Conservation (phyloP, 768 basidiomycete genomes). For the Termitomyces sp. region DNA sequence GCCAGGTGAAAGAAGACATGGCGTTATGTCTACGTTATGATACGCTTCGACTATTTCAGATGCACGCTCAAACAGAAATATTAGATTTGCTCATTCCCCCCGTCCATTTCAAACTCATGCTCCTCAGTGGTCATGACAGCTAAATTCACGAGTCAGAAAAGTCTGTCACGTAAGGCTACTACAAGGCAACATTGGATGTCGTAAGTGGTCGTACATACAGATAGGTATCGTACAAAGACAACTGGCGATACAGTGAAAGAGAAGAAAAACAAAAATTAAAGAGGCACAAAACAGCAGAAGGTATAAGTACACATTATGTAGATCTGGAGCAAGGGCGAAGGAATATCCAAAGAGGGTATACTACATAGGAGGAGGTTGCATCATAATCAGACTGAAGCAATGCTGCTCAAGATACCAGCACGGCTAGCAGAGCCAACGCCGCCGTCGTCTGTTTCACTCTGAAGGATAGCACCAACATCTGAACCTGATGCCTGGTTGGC, state of each 20-base stretch:
- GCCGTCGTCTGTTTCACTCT: conserved; percentile 40
- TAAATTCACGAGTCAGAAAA: background rate
- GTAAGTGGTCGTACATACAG: background rate
- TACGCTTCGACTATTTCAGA: background rate
- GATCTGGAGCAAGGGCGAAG: background rate
- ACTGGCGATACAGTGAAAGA: background rate
- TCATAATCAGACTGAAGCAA: conserved; percentile 41
- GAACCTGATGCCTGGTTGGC: conserved; percentile 28
- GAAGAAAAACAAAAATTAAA: background rate
- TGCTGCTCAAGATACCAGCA: conserved; percentile 51
- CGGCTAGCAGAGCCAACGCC: conserved; percentile 42
- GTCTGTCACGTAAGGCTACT: background rate
- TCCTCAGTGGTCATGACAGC: no score
- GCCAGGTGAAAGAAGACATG: no score
- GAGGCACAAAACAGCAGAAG: background rate
- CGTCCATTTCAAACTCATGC: background rate
- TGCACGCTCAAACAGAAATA: background rate
- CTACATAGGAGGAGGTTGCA: conserved; percentile 4
- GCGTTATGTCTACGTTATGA: no score
- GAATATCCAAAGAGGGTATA: conserved; percentile 3
- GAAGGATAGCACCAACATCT: conserved; percentile 26
- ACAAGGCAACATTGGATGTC: background rate
- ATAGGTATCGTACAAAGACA: background rate
- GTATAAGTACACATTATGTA: conserved; percentile 5
- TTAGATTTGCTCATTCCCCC: background rate